Conservation (phyloP, 345 rosid genomes). For the Raphanus sativus region DNA sequence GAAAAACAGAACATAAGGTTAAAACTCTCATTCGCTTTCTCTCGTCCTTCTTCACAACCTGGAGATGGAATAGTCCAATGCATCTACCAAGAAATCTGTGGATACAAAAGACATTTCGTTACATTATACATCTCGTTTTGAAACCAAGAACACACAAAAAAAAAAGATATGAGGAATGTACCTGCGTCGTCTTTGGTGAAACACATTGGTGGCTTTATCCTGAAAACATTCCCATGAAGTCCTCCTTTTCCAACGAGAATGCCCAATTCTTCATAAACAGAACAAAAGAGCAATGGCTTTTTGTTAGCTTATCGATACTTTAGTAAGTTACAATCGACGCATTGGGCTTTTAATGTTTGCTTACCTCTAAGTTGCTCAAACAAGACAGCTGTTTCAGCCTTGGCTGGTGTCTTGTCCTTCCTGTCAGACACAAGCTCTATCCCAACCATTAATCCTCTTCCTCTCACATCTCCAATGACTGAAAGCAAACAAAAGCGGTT, state of each 20-base stretch:
- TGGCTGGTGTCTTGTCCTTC: conserved; percentile 83
- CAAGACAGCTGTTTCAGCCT: conserved; percentile 70
- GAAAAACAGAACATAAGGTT: not conserved
- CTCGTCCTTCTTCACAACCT: not conserved
- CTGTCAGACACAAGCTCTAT: conserved; percentile 78
- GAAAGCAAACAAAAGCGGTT: conserved; percentile 20
- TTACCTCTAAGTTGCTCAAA: conserved; percentile 88
- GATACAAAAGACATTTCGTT: not conserved
- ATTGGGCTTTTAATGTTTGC: not conserved
- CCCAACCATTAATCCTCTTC: conserved; percentile 89
- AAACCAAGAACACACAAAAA: not conserved
- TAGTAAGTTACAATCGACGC: not conserved
- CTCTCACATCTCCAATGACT: conserved; percentile 94
- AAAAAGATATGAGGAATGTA: not conserved
- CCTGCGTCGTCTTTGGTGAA: conserved; percentile 1
- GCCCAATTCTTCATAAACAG: conserved; percentile 62
- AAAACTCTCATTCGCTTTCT: not conserved
- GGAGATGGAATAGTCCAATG: conserved; percentile 3
- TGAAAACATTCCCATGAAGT: conserved; percentile 80
- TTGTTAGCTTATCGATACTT: not conserved
- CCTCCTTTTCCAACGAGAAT: conserved; percentile 91
- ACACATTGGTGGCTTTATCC: conserved; percentile 40
- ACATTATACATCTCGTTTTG: not conserved
- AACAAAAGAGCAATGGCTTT: not conserved
- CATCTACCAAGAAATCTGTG: conserved; percentile 3